These are phyloP conservation scores for Macrotyloma uniflorum DNA, from an alignment of 306 rosid genomes.

Conservation along the genomic window DNA sequence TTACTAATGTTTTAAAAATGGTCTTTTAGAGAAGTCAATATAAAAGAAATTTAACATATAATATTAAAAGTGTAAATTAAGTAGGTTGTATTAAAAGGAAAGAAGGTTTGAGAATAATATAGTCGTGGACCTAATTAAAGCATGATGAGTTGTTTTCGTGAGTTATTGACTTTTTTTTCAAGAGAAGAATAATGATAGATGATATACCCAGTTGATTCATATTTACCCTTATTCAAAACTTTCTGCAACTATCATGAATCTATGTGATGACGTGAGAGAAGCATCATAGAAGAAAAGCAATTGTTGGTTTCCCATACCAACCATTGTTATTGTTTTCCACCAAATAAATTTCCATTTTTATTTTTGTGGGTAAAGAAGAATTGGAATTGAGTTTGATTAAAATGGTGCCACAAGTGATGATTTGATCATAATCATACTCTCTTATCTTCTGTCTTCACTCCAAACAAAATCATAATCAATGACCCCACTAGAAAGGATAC, in stretches of 20 bases:
- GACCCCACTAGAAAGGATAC: slow-evolving; percentile 49
- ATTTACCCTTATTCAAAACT: not conserved
- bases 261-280: slow-evolving; percentile 49
- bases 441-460: slow-evolving; percentile 44
- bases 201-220: not conserved
- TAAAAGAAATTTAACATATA: too few relatives aligned
- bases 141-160: slow-evolving; percentile 3
- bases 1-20: too few relatives aligned
- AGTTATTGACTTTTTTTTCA: not conserved
- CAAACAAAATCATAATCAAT: slow-evolving; percentile 48
- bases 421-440: slow-evolving; percentile 39
- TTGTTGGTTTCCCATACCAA: too few relatives aligned
- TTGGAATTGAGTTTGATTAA: slow-evolving; percentile 10
- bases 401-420: slow-evolving; percentile 37
- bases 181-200: not conserved
- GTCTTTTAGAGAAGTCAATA: too few relatives aligned
- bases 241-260: not conserved
- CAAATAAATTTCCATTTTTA: not conserved
- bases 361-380: not conserved
- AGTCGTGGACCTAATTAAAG: not conserved
- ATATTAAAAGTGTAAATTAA: too few relatives aligned
- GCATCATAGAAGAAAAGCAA: slow-evolving; percentile 38
- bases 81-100: too few relatives aligned
- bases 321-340: not conserved
- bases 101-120: not conserved